Evolutionary conservation across 148 eudicot species (phyloP).

Genomic region (Silene conica): DNA sequence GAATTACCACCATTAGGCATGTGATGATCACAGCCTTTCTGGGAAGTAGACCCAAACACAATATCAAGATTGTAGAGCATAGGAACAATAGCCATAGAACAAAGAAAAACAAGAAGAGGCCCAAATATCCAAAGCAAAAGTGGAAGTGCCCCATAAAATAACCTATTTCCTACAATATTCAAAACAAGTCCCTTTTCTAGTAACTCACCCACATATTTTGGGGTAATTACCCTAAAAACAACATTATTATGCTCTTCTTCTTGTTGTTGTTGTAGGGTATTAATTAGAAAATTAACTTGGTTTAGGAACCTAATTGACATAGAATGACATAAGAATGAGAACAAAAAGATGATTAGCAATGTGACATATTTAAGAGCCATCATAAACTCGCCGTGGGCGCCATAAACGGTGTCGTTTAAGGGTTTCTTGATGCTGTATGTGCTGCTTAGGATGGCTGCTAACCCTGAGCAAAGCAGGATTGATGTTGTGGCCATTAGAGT

Average conservation of each 20-base stretch:
- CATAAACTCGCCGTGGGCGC: conserved; percentile 89
- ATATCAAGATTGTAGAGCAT: conserved; percentile 34
- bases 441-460: conserved; percentile 91
- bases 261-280: no score
- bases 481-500: conserved; percentile 98
- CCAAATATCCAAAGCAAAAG: conserved; percentile 41
- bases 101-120: conserved; percentile 31
- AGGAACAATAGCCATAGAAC: conserved; percentile 28
- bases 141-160: conserved; percentile 36
- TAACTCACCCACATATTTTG: conserved; percentile 26
- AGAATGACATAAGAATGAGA: conserved; percentile 78
- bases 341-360: conserved; percentile 60
- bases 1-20: conserved; percentile 18
- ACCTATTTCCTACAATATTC: conserved; percentile 33
- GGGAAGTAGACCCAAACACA: conserved; percentile 17
- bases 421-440: conserved; percentile 85
- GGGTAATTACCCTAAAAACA: conserved; percentile 4
- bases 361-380: conserved; percentile 80
- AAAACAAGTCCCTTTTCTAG: conserved; percentile 30
- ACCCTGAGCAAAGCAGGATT: conserved; percentile 73
- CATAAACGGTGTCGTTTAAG: conserved; percentile 71
- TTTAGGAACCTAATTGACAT: conserved; percentile 77
- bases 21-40: conserved; percentile 21
- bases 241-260: no score
- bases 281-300: conserved; percentile 69